Evolutionary conservation across 2,329 filamentous ascomycete genomes (phyloP).

Genomic region (Cladophialophora psammophila): DNA sequence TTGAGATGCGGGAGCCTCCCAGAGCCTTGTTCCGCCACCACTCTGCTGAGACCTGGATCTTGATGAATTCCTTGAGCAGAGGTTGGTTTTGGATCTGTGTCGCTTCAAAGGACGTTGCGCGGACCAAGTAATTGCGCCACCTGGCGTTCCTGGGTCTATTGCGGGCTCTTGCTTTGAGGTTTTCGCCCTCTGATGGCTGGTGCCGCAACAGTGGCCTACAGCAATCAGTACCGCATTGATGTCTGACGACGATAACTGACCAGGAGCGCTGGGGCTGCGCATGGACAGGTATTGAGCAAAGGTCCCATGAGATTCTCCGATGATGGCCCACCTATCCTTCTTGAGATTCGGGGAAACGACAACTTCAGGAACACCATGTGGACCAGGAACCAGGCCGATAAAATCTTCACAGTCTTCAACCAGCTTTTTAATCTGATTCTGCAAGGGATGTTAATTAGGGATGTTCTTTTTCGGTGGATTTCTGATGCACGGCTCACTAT

Average conservation of each 20-base stretch:
- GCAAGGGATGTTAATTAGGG: slow-evolving; percentile 10
- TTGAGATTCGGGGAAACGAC: slow-evolving; percentile 29
- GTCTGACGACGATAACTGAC: slow-evolving; percentile 4
- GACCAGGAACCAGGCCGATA: slow-evolving; percentile 29
- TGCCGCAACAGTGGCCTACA: slow-evolving; percentile 13
- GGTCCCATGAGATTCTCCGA: slow-evolving; percentile 29
- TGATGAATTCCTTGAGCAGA: slow-evolving; percentile 5
- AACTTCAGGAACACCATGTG: slow-evolving; percentile 27
- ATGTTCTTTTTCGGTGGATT: background rate
- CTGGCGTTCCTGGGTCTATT: slow-evolving; percentile 5
- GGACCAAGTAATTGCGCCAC: slow-evolving; percentile 30
- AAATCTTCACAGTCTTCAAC: slow-evolving; percentile 33
- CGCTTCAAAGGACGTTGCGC: slow-evolving; percentile 29
- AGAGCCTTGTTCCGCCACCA: slow-evolving; percentile 44
- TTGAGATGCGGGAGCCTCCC: slow-evolving; percentile 38
- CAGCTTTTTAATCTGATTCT: slow-evolving; percentile 36
- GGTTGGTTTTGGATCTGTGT: slow-evolving; percentile 27
- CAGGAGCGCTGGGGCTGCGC: slow-evolving; percentile 8
- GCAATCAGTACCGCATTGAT: background rate
- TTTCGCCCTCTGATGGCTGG: slow-evolving; percentile 9
- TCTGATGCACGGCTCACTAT: slow-evolving; percentile 20
- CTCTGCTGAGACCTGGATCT: slow-evolving; percentile 39
- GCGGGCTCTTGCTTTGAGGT: slow-evolving; percentile 15
- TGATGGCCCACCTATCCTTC: slow-evolving; percentile 25
- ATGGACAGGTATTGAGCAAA: slow-evolving; percentile 26